A percentile compares a stretch with the other conserved stretches of the same genome.
These are phyloP conservation scores for Coemansia furcata DNA, from an alignment of 192 early-diverging fungal species.

Conservation along the genomic window DNA sequence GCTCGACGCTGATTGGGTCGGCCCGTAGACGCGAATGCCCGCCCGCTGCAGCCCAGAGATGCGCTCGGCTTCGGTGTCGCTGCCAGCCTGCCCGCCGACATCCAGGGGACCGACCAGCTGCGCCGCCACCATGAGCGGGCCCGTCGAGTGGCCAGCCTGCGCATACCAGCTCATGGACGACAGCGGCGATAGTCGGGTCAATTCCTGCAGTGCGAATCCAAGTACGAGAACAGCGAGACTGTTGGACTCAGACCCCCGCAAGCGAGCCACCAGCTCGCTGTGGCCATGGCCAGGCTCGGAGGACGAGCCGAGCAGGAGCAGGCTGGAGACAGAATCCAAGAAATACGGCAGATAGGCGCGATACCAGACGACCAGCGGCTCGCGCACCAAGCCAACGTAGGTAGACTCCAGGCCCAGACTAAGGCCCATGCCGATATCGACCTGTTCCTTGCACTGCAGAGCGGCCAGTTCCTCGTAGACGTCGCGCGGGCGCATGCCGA, in stretches of 20 bases:
- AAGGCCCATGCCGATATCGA: slow-evolving; percentile 18
- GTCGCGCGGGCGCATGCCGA: slow-evolving; percentile 9
- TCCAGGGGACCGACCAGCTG: slow-evolving; percentile 4
- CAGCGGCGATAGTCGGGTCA: not conserved
- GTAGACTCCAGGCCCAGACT: slow-evolving; percentile 33
- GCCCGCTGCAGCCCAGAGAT: slow-evolving; percentile 1
- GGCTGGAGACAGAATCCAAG: slow-evolving; percentile 5
- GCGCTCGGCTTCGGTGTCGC: slow-evolving; percentile 7
- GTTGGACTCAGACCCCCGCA: not conserved
- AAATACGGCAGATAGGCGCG: slow-evolving; percentile 23
- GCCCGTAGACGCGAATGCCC: slow-evolving; percentile 6
- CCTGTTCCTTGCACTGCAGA: not conserved
- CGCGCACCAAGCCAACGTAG: slow-evolving; percentile 20
- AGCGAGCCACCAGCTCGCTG: not conserved
- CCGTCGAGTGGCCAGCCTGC: not conserved
- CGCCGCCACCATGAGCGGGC: not conserved
- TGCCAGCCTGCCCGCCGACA: not conserved
- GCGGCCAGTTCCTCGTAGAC: slow-evolving; percentile 15
- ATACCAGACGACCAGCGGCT: slow-evolving; percentile 20
- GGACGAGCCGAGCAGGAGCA: slow-evolving; percentile 3
- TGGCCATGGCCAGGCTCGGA: not conserved
- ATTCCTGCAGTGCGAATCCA: slow-evolving; percentile 12
- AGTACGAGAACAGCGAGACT: slow-evolving; percentile 8
- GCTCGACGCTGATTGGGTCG: not conserved
- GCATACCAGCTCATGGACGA: not conserved